phyloP scores from a whole-genome alignment of 352 stramenopile genomes.

The Paralagenidium karlingii region DNA sequence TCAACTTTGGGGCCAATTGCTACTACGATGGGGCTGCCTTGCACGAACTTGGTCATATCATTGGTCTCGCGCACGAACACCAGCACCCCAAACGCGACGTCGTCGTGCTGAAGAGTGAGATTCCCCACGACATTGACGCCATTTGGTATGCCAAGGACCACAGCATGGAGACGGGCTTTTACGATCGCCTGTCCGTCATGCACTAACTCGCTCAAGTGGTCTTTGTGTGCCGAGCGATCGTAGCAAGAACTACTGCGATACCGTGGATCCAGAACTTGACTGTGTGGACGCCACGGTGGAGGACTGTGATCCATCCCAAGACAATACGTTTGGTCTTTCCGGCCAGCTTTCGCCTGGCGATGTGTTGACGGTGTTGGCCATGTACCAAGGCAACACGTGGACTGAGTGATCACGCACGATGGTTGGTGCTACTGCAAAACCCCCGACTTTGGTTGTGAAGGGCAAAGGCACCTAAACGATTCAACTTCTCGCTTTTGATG shows the following conservation, averaged over 20 bases:
- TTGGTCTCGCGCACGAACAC: conserved; percentile 3
- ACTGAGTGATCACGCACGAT: too few species aligned
- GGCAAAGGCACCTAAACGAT: too few species aligned
- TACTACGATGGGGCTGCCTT: conserved; percentile 9
- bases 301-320: conserved; percentile 8
- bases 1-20: conserved; percentile 27
- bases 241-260: conserved; percentile 19
- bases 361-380: conserved; percentile 7
- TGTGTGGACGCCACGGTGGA: conserved; percentile 7
- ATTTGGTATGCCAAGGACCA: conserved; percentile 22
- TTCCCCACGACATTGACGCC: conserved; percentile 1
- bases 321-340: conserved; percentile 9
- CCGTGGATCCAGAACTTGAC: too few species aligned
- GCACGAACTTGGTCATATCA: conserved; percentile 4
- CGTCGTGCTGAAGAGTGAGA: conserved; percentile 3
- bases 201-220: conserved; percentile 13
- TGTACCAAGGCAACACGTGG: too few species aligned
- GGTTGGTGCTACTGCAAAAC: too few species aligned
- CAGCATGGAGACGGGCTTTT: neutral
- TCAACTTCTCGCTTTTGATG: too few species aligned
- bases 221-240: conserved; percentile 21
- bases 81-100: conserved; percentile 2
- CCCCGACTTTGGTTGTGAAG: too few species aligned
- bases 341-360: conserved; percentile 5
- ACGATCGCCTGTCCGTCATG: conserved; percentile 1